These are phyloP conservation scores for Cercospora zeina DNA, from an alignment of 2,329 filamentous ascomycete species.

Conservation along the genomic window DNA sequence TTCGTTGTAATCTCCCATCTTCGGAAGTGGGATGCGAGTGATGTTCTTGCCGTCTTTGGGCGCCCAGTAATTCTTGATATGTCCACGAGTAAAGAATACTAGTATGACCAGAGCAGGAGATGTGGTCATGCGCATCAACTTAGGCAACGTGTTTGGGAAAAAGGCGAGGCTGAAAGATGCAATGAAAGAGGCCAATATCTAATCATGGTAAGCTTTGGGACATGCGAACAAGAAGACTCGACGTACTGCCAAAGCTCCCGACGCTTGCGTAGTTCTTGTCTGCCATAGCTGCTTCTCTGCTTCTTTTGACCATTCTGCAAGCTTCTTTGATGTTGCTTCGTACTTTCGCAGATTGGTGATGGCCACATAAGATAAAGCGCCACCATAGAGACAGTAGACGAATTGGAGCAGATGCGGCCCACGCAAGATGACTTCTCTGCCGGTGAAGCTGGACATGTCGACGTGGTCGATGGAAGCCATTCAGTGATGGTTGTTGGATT, in stretches of 20 bases:
- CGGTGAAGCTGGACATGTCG: slow-evolving; percentile 17
- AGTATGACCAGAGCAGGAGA: slow-evolving; percentile 34
- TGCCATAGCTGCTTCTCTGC: slow-evolving; percentile 47
- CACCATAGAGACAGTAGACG: slow-evolving; percentile 47
- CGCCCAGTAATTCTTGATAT: slow-evolving; percentile 43
- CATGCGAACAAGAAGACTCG: neutral
- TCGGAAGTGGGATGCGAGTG: slow-evolving; percentile 37
- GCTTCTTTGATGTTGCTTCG: slow-evolving; percentile 49
- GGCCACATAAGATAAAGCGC: slow-evolving; percentile 46
- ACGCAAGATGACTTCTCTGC: slow-evolving; percentile 25
- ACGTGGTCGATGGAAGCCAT: slow-evolving; percentile 14
- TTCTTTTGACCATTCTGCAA: slow-evolving; percentile 49
- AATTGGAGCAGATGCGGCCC: slow-evolving; percentile 45
- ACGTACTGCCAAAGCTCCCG: slow-evolving; percentile 44
- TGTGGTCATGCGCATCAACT: slow-evolving; percentile 26
- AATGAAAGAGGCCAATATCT: slow-evolving; percentile 38
- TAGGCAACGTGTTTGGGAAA: slow-evolving; percentile 24
- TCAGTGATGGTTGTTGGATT: neutral
- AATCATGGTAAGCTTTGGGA: slow-evolving; percentile 11
- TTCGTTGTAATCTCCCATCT: slow-evolving; percentile 41
- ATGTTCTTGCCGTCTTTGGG: slow-evolving; percentile 36
- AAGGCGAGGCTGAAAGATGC: slow-evolving; percentile 32
- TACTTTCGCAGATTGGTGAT: slow-evolving; percentile 49
- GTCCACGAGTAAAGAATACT: slow-evolving; percentile 35
- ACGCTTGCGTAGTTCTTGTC: slow-evolving; percentile 49